Evolutionary conservation across 139 green algal genomes (phyloP).

Genomic region (Mesostigma viride): DNA sequence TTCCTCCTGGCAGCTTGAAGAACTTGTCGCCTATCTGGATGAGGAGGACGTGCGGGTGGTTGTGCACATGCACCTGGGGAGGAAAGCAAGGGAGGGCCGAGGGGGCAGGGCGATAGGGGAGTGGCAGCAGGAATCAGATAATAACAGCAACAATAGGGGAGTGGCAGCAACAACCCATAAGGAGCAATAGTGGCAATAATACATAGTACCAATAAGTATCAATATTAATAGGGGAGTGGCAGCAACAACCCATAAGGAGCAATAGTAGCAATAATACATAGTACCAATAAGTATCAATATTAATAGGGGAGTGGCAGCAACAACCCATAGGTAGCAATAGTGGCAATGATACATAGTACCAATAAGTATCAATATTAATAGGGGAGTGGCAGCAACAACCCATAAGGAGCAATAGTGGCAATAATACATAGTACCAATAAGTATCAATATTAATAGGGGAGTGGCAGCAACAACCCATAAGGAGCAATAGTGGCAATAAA

Average conservation of each 20-base stretch:
- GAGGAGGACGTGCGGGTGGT: constrained; percentile 82
- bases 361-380: too few relatives aligned
- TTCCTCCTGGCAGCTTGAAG: constrained; percentile 81
- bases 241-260: background rate
- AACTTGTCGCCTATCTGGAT: constrained; percentile 62
- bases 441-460: too few relatives aligned
- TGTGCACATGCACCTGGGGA: constrained; percentile 59
- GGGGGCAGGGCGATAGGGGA: background rate
- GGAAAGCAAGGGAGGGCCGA: background rate
- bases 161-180: background rate
- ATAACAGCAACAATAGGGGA: background rate
- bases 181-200: background rate
- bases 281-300: too few relatives aligned
- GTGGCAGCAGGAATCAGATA: background rate
- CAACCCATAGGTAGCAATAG: too few relatives aligned
- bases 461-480: too few relatives aligned
- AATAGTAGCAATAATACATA: background rate
- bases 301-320: too few relatives aligned
- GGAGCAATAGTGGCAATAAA: too few relatives aligned
- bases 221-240: background rate
- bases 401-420: too few relatives aligned
- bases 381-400: too few relatives aligned
- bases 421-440: too few relatives aligned
- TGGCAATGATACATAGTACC: too few relatives aligned
- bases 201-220: background rate